Conservation (phyloP, 148 eudicot species). For the Persicaria maculosa region DNA sequence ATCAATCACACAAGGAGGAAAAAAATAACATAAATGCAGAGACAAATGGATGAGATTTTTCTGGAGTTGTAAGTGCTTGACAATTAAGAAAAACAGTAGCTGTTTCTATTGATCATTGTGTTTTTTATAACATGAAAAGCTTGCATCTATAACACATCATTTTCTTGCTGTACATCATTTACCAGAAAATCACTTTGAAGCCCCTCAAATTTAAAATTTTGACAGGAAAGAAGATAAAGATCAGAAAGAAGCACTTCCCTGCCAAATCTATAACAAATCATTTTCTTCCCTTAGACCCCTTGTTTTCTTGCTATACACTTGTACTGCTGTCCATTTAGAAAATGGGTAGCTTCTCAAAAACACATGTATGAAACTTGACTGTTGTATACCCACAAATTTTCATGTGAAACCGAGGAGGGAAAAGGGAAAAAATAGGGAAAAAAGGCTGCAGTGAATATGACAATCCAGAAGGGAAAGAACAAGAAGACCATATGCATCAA, state of each 20-base stretch:
- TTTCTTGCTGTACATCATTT: neutral
- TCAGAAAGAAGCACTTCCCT: neutral
- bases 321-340: constrained; percentile 2
- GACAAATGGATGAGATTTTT: too few species aligned
- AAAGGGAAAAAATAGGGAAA: too few species aligned
- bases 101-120: neutral
- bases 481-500: too few species aligned
- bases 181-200: neutral
- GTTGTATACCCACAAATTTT: too few species aligned
- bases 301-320: constrained; percentile 11
- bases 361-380: too few species aligned
- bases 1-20: too few species aligned
- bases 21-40: too few species aligned
- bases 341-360: neutral
- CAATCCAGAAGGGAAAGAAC: too few species aligned
- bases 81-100: neutral
- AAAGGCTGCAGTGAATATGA: too few species aligned
- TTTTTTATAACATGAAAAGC: neutral
- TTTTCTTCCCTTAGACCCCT: neutral
- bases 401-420: too few species aligned
- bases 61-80: too few species aligned
- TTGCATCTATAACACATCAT: too few species aligned
- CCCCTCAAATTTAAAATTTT: neutral
- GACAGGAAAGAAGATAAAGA: neutral
- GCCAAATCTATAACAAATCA: neutral